Evolutionary conservation across 1,284 basidiomycete species (phyloP), one percentile per base, ranked within the genome.

Genomic region (Ustilago hordei): DNA sequence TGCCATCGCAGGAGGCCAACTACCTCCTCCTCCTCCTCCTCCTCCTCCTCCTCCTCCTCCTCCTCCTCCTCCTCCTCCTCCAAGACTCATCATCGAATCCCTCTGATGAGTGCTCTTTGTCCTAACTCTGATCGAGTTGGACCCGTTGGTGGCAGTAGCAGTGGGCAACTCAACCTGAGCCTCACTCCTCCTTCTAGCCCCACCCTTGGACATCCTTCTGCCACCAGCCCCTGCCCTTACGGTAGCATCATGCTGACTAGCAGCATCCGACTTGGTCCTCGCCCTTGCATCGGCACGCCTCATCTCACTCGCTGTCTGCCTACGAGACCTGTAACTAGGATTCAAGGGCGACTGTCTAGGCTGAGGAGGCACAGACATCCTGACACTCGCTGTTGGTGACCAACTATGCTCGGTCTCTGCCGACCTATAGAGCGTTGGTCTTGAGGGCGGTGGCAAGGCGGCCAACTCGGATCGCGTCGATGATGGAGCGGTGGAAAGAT

Each of bases 401-500:
- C 52, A 2, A 5, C 19, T 23, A 5, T 35, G 35, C n/a, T 75
- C 73, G 17, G 67, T 70, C 54, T 75, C 68, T 8, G 64, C 57
- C 11, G 73, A 55, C 41, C 68, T 57, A 7, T 50, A 17, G 48
- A 75, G 38, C 6, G 43, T 19, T 3, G 72, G 72, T 47, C 67
- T 19, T 15, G 43, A 45, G 1, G 43, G n/a, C 57, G 50, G 38
- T 41, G 45, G 45, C 47, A 60, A 11, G 2, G 11, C 34, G 5
- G 45, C 58, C 4, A 47, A 13, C 38, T 67, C 64, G 13, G 55
- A 59, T 0, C 23, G 53, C 3, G 47, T 38, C 1, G 45, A 52
- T 13, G 64, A 41, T 0, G 73, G 73, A n/a, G 73, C 64, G 5
- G 57, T 75, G 6, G 68, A 58, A 15, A 75, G 53, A n/a, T 75